A percentile compares a stretch with the other conserved stretches of the same genome.
phyloP scores from a whole-genome alignment of 148 eudicot species.

The Amaranthus palmeri region DNA sequence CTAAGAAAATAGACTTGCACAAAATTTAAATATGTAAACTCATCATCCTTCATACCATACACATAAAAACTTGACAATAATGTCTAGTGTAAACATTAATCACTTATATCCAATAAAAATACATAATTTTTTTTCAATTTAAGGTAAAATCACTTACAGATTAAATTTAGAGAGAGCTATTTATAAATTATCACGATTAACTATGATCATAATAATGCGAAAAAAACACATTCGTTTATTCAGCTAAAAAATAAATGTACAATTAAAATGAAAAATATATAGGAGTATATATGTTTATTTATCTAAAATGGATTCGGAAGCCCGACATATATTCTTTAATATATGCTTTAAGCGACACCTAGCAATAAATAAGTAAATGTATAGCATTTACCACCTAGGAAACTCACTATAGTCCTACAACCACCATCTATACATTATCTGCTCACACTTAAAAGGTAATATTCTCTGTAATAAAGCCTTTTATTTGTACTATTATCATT shows the following conservation, averaged over 20 bases:
- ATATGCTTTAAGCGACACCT: slow-evolving; percentile 8
- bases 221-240: not conserved
- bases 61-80: no score
- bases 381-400: not conserved
- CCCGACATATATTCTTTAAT: slow-evolving; percentile 11
- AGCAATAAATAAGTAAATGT: not conserved
- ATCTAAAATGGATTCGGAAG: not conserved
- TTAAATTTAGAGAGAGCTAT: no score
- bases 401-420: slow-evolving; percentile 7
- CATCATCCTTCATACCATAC: no score
- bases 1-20: no score
- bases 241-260: not conserved
- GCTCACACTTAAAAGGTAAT: slow-evolving; percentile 7
- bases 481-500: slow-evolving; percentile 1
- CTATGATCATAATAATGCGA: not conserved
- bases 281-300: not conserved
- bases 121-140: no score
- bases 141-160: no score
- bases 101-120: no score
- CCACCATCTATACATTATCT: slow-evolving; percentile 13
- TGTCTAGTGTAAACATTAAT: no score
- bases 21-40: no score
- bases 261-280: not conserved
- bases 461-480: slow-evolving; percentile 1
- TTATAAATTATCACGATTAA: no score